Percentiles rank a stretch among this genome's conserved stretches.
Evolutionary conservation across 2,329 filamentous ascomycete species (phyloP).

Genomic region (Aschersonia sp.): DNA sequence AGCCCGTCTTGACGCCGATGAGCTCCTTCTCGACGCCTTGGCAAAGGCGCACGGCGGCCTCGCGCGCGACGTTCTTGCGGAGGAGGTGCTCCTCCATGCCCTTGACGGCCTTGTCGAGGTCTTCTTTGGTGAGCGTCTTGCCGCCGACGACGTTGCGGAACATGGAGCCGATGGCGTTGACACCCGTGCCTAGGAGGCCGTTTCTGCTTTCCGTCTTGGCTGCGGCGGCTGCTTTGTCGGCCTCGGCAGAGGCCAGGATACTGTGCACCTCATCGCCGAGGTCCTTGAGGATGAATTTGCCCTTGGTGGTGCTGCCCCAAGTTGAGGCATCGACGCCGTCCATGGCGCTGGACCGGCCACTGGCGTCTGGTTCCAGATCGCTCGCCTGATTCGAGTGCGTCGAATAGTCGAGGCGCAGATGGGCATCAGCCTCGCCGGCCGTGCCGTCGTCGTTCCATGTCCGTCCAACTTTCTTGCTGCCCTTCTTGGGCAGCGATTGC

Average conservation of each 20-base stretch:
- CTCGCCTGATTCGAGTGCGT: slow-evolving; percentile 37
- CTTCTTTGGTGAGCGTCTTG: slow-evolving; percentile 77
- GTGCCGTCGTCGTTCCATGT: slow-evolving; percentile 86
- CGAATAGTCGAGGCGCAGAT: slow-evolving; percentile 82
- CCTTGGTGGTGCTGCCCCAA: slow-evolving; percentile 79
- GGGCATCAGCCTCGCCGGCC: slow-evolving; percentile 64
- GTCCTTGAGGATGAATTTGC: slow-evolving; percentile 88
- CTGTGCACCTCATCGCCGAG: slow-evolving; percentile 85
- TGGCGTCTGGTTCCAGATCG: slow-evolving; percentile 35
- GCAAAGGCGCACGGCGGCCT: slow-evolving; percentile 83
- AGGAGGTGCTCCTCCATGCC: slow-evolving; percentile 92
- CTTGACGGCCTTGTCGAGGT: slow-evolving; percentile 84
- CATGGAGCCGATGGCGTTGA: slow-evolving; percentile 73
- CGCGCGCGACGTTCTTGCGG: slow-evolving; percentile 89
- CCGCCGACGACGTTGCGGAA: slow-evolving; percentile 94
- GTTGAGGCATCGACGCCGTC: slow-evolving; percentile 65
- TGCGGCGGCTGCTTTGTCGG: slow-evolving; percentile 34
- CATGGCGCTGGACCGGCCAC: slow-evolving; percentile 41
- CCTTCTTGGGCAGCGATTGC: slow-evolving; percentile 26
- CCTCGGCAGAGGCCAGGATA: slow-evolving; percentile 71
- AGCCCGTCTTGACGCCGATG: slow-evolving; percentile 79
- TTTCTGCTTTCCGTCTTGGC: slow-evolving; percentile 33
- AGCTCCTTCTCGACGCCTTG: slow-evolving; percentile 85
- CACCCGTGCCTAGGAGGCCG: slow-evolving; percentile 63
- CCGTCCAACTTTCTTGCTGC: slow-evolving; percentile 64